phyloP scores from a whole-genome alignment of 75 land plant genomes.

The Cunninghamia lanceolata region DNA sequence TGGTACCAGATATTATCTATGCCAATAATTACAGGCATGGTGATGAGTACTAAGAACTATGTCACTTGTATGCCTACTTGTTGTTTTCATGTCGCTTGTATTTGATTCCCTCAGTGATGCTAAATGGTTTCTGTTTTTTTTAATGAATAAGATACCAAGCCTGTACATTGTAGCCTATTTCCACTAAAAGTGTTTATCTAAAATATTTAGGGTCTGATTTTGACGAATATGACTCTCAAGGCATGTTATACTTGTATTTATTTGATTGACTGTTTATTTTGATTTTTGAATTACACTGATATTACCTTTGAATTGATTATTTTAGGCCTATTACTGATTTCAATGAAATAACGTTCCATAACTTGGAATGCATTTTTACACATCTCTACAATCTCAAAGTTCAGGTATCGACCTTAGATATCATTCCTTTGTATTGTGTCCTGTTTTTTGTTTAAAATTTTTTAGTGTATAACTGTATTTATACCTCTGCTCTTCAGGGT shows the following conservation, averaged over 20 bases:
- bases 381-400: conserved; percentile 27
- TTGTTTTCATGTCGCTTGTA: not conserved
- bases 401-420: conserved; percentile 17
- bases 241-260: not conserved
- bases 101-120: not conserved
- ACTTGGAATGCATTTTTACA: conserved; percentile 41
- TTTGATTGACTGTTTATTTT: not conserved
- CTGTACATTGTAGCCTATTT: not conserved
- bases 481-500: not conserved
- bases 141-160: not conserved
- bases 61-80: not conserved
- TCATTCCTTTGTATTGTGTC: not conserved
- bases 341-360: conserved; percentile 51
- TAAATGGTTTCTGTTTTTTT: too few species aligned
- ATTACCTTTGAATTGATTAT: not conserved
- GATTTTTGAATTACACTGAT: not conserved
- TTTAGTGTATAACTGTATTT: not conserved
- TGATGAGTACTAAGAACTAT: not conserved
- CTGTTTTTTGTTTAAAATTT: not conserved
- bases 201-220: not conserved
- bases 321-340: conserved; percentile 54
- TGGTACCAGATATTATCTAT: not conserved
- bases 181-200: not conserved
- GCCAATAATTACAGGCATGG: not conserved
- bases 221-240: not conserved